Conservation (phyloP, 306 rosid species). For the Sindora glabra region DNA sequence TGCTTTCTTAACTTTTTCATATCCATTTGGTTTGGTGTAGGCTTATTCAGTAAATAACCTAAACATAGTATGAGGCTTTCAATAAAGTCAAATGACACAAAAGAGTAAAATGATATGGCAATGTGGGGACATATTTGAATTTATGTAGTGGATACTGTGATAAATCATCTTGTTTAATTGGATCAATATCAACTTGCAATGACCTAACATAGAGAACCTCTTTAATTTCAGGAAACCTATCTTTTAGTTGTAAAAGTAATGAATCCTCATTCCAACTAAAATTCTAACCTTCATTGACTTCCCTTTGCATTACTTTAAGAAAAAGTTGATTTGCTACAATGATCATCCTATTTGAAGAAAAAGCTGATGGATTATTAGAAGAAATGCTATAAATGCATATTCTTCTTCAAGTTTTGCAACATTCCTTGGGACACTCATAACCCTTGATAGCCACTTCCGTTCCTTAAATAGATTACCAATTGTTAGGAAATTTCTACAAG, state of each 20-base stretch:
- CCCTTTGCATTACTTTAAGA: slow-evolving; percentile 50
- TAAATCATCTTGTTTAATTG: slow-evolving; percentile 56
- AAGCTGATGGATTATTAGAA: slow-evolving; percentile 55
- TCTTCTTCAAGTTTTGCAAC: slow-evolving; percentile 58
- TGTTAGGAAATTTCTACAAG: slow-evolving; percentile 64
- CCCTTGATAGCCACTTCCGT: slow-evolving; percentile 51
- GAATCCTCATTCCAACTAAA: slow-evolving; percentile 81
- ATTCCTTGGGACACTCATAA: slow-evolving; percentile 58
- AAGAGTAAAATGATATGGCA: too few relatives aligned
- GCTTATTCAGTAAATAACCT: too few relatives aligned
- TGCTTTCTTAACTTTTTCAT: too few relatives aligned
- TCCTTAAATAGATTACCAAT: slow-evolving; percentile 34
- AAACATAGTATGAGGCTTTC: too few relatives aligned
- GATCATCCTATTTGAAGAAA: slow-evolving; percentile 52
- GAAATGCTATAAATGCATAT: slow-evolving; percentile 49
- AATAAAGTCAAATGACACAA: too few relatives aligned
- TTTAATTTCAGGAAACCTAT: slow-evolving; percentile 65
- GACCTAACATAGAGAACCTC: slow-evolving; percentile 73
- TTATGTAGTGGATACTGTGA: slow-evolving; percentile 51
- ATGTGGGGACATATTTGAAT: slow-evolving; percentile 67
- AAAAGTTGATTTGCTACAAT: slow-evolving; percentile 82
- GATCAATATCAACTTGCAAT: slow-evolving; percentile 51
- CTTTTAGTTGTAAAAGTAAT: slow-evolving; percentile 67
- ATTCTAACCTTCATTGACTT: slow-evolving; percentile 55
- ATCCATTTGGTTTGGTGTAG: too few relatives aligned